These are phyloP conservation scores for Ustilago sp. DNA, from an alignment of 1,284 basidiomycete species.

Conservation along the genomic window DNA sequence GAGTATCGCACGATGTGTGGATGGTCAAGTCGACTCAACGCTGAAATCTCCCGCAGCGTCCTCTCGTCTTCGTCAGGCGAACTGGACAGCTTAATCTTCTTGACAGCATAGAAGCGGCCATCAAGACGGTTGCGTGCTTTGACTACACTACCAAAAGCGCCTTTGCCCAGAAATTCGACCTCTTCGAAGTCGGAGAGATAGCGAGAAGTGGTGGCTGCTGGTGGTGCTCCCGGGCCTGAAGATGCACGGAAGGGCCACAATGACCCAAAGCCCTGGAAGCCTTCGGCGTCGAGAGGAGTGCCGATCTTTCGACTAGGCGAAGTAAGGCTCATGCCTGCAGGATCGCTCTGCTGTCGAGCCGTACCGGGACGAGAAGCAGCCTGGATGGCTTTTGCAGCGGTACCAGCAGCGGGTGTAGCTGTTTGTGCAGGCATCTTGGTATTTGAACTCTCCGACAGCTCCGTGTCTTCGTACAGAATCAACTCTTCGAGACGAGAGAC, in stretches of 20 bases:
- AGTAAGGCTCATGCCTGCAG: background rate
- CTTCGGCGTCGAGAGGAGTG: conserved; percentile 14
- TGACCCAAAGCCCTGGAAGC: conserved; percentile 36
- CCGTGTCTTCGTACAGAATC: conserved; percentile 54
- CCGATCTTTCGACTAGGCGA: conserved; percentile 23
- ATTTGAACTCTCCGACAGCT: conserved; percentile 33
- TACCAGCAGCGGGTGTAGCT: conserved; percentile 8
- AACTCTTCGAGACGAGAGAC: conserved; percentile 60
- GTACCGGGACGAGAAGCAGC: conserved; percentile 26
- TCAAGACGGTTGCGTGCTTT: conserved; percentile 86
- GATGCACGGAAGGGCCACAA: conserved; percentile 65
- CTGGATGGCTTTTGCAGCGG: conserved; percentile 14
- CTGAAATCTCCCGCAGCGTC: conserved; percentile 91
- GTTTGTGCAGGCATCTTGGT: conserved; percentile 28
- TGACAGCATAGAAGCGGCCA: conserved; percentile 75
- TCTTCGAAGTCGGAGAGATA: conserved; percentile 69
- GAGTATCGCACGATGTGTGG: conserved; percentile 88
- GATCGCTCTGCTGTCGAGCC: conserved; percentile 31
- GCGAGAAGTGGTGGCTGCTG: conserved; percentile 50
- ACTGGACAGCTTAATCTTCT: conserved; percentile 84
- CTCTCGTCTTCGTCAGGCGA: conserved; percentile 83
- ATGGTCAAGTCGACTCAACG: conserved; percentile 86
- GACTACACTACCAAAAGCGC: conserved; percentile 92
- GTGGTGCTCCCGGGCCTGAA: conserved; percentile 17
- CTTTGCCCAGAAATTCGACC: conserved; percentile 76